phyloP scores from a whole-genome alignment of 352 stramenopile genomes.

The Globisporangium parvum region DNA sequence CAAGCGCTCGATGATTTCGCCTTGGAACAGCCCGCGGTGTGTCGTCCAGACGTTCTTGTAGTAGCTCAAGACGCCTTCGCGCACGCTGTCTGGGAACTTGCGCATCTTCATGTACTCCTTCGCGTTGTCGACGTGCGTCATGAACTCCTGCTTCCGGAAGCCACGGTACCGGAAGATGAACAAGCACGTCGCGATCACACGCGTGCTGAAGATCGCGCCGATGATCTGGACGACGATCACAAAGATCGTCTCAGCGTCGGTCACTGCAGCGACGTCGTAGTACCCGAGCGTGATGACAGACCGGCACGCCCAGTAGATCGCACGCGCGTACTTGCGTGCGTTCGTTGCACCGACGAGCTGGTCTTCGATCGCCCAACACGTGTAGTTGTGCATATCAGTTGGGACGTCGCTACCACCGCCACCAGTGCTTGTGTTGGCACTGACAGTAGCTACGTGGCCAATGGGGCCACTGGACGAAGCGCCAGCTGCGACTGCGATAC shows the following conservation, averaged over 20 bases:
- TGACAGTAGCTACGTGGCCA: neutral
- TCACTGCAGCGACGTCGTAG: slow-evolving; percentile 51
- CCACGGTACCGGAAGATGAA: slow-evolving; percentile 69
- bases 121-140: slow-evolving; percentile 57
- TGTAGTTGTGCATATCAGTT: slow-evolving; percentile 17
- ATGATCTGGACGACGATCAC: slow-evolving; percentile 53
- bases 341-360: slow-evolving; percentile 39
- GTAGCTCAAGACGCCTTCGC: slow-evolving; percentile 46
- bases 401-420: neutral
- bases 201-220: slow-evolving; percentile 59
- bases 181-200: slow-evolving; percentile 59
- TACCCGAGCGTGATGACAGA: slow-evolving; percentile 54
- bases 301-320: slow-evolving; percentile 53
- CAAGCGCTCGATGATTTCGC: slow-evolving; percentile 38
- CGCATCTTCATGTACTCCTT: slow-evolving; percentile 73
- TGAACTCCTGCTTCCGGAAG: slow-evolving; percentile 52
- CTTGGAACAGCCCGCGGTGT: slow-evolving; percentile 39
- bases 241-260: slow-evolving; percentile 47
- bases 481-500: slow-evolving; percentile 7
- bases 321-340: slow-evolving; percentile 42
- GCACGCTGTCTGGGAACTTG: slow-evolving; percentile 52
- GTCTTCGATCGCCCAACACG: slow-evolving; percentile 69
- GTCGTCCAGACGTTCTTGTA: slow-evolving; percentile 58
- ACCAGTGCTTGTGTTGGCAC: neutral
- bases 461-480: neutral